A percentile compares a stretch with the other conserved stretches of the same genome.
phyloP scores from a whole-genome alignment of 78 protist species.

The Dictyostelium citrinum region DNA sequence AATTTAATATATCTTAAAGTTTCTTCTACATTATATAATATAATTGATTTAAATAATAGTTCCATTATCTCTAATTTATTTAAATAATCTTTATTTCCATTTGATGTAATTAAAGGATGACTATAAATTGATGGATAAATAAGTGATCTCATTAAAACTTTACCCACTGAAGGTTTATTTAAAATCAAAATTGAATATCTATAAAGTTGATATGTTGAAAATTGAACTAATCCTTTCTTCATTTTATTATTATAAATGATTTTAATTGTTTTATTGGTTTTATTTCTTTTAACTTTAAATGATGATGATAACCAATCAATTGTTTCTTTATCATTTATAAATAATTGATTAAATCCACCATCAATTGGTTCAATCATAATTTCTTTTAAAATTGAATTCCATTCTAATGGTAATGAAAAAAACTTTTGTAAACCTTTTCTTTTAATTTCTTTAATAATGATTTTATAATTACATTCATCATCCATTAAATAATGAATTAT shows the following conservation, averaged over 20 bases:
- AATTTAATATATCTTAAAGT: not conserved
- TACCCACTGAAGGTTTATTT: not conserved
- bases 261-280: not conserved
- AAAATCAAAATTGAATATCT: not conserved
- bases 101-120: not conserved
- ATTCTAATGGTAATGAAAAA: not conserved
- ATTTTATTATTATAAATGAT: not conserved
- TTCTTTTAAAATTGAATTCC: not conserved
- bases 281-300: not conserved
- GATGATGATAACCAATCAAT: not conserved
- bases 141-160: not conserved
- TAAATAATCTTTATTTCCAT: not conserved
- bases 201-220: not conserved
- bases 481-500: not conserved
- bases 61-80: not conserved
- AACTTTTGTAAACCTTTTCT: not conserved
- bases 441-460: not conserved
- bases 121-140: not conserved
- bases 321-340: not conserved
- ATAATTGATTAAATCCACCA: not conserved
- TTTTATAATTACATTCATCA: not conserved
- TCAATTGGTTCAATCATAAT: not conserved
- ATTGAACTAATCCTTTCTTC: not conserved
- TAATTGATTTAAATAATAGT: not conserved
- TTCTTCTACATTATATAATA: not conserved